Evolutionary conservation across 345 rosid genomes (phyloP).

Genomic region (Conringia planisiliqua): DNA sequence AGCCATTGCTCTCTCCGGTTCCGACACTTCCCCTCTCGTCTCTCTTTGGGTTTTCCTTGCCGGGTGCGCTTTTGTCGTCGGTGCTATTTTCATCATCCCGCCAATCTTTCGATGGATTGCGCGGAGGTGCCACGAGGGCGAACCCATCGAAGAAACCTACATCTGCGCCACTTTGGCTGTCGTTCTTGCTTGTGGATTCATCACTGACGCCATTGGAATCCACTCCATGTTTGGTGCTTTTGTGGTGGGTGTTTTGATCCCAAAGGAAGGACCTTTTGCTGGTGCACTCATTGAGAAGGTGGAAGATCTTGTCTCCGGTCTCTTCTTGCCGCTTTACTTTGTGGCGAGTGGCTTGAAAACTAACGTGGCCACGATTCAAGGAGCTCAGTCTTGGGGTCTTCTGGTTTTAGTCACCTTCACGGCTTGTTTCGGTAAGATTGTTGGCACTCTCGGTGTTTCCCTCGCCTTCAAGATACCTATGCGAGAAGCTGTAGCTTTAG

Average conservation of each 20-base stretch:
- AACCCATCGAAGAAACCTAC: conserved; percentile 62
- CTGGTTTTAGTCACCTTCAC: conserved; percentile 55
- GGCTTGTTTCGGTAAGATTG: conserved; percentile 73
- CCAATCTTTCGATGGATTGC: conserved; percentile 59
- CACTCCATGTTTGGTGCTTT: conserved; percentile 86
- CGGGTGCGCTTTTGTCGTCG: conserved; percentile 46
- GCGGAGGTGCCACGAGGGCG: conserved; percentile 61
- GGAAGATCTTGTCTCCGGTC: conserved; percentile 79
- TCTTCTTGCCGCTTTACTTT: conserved; percentile 68
- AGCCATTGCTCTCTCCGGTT: conserved; percentile 73
- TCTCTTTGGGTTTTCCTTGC: conserved; percentile 69
- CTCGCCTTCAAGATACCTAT: conserved; percentile 49
- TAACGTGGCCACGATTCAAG: conserved; percentile 58
- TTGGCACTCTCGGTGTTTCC: conserved; percentile 57
- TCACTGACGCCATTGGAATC: conserved; percentile 68
- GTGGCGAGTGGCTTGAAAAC: conserved; percentile 86
- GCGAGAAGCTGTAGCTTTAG: conserved; percentile 54
- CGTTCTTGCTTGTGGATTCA: conserved; percentile 63
- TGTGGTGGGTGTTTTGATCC: conserved; percentile 64
- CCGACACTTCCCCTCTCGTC: conserved; percentile 44
- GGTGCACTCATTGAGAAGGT: conserved; percentile 63
- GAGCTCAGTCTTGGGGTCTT: conserved; percentile 74
- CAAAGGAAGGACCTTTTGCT: conserved; percentile 73
- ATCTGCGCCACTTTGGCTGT: conserved; percentile 53
- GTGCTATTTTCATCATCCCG: conserved; percentile 39